Evolutionary conservation across 2,329 filamentous ascomycete genomes (phyloP), one percentile per base, ranked within the genome.

Genomic region (Monilinia aucupariae): DNA sequence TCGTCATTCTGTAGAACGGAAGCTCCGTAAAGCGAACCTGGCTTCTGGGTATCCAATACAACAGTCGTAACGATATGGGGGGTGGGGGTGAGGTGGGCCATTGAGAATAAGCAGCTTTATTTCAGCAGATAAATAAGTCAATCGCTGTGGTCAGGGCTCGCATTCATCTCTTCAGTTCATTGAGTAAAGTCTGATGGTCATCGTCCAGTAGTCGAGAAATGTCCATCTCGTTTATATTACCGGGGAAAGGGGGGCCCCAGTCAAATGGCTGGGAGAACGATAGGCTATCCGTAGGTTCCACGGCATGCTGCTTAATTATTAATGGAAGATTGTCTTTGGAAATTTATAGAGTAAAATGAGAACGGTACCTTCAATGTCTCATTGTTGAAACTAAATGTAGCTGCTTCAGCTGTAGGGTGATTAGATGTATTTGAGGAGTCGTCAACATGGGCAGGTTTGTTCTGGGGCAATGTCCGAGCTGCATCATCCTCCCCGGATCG

Each of bases 151-250:
- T 22, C 17, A 4, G 20, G 20, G 12, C 30, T 56, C 13, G 20
- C 53, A n/a, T 25, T 45, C 4, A 34, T 56, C 30, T 34, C 12
- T 34, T 47, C 41, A 34, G 13, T 17, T 32, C 27, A 3, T 56
- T 45, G 13, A 22, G 30, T 22, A 27, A 17, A 13, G 20, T 32
- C 27, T 56, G 27, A 15, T 56, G 27, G 7, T 17, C 27, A 12
- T 45, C 45, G 45, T 61, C 64, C 30, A 65, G 48, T 52, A 87
- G 76, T 15, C 84, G 79, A 20, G 82, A 83, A 52, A 86, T 85
- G 59, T 84, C 84, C 84, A 86, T 86, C 70, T 85, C 84, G 20
- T 81, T 79, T 10, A 77, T 75, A 56, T 66, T 76, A 4, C 41
- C 41, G 20, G 77, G 77, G 53, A 78, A 72, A 61, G 78, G 75